These are phyloP conservation scores for Cichorium intybus DNA, from an alignment of 140 eudicot species.

Conservation along the genomic window DNA sequence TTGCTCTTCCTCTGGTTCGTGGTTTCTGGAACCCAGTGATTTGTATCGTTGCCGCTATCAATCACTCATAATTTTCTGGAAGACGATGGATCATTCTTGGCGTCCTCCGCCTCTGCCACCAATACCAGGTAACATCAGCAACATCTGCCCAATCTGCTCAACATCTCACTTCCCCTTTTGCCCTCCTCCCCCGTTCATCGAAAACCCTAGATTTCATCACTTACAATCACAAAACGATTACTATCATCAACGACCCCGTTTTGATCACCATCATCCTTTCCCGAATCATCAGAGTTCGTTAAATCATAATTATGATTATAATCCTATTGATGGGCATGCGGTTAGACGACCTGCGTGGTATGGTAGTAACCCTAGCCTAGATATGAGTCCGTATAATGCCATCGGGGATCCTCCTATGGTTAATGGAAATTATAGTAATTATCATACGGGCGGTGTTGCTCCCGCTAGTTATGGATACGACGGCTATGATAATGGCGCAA, in stretches of 20 bases:
- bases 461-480: constrained; percentile 16
- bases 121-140: constrained; percentile 29
- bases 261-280: constrained; percentile 26
- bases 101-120: constrained; percentile 43
- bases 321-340: constrained; percentile 15
- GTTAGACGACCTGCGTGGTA: constrained; percentile 30
- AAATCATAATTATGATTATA: constrained; percentile 4
- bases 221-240: constrained; percentile 19
- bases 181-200: constrained; percentile 36
- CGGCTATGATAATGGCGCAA: constrained; percentile 28
- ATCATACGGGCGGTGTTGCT: constrained; percentile 5
- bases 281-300: constrained; percentile 27
- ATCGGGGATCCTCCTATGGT: background rate
- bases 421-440: constrained; percentile 1
- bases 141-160: constrained; percentile 64
- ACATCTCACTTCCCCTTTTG: constrained; percentile 71
- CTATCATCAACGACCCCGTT: constrained; percentile 24
- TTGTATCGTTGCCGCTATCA: background rate
- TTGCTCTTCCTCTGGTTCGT: background rate
- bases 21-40: background rate
- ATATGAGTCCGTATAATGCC: constrained; percentile 19
- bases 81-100: constrained; percentile 66
- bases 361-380: constrained; percentile 35
- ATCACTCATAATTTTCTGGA: background rate
- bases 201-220: constrained; percentile 46